These are phyloP conservation scores for Bifiguratus adelaidae DNA, from an alignment of 192 early-diverging fungal genomes.

Conservation along the genomic window DNA sequence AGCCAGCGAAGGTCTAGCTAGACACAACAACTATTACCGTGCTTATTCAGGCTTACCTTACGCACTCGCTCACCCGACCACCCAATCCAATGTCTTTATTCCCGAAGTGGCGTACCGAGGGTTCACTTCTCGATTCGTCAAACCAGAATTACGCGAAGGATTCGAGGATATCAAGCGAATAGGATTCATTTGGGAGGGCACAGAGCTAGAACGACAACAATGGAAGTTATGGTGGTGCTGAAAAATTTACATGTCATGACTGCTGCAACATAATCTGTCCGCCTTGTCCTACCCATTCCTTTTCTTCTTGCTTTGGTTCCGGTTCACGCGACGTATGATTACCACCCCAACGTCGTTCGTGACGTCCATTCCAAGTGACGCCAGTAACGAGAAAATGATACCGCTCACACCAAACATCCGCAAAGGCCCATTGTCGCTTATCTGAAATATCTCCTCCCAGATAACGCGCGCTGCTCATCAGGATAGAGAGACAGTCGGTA, in stretches of 20 bases:
- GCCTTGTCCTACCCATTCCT: too few species aligned
- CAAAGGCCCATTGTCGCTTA: too few species aligned
- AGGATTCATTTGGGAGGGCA: conserved; percentile 33
- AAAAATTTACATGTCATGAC: background rate
- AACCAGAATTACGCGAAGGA: conserved; percentile 36
- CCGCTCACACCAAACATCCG: too few species aligned
- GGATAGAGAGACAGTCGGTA: conserved; percentile 19
- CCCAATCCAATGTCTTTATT: conserved; percentile 14
- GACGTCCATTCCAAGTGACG: too few species aligned
- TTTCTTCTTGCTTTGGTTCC: too few species aligned
- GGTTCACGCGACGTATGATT: too few species aligned
- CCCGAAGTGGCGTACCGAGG: conserved; percentile 41
- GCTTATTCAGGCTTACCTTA: conserved; percentile 22
- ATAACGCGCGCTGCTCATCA: conserved; percentile 11
- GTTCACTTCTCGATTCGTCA: conserved; percentile 32
- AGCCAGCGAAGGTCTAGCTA: conserved; percentile 38
- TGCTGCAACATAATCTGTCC: too few species aligned
- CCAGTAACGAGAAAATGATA: too few species aligned
- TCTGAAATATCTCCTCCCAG: conserved; percentile 24
- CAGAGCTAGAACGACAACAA: conserved; percentile 34
- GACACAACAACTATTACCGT: conserved; percentile 76
- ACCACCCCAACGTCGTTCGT: too few species aligned
- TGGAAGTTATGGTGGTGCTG: conserved; percentile 48
- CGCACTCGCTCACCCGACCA: background rate
- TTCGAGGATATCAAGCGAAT: conserved; percentile 50